phyloP scores from a whole-genome alignment of 1,139 yeast genomes.

The Maudiozyma humilis region DNA sequence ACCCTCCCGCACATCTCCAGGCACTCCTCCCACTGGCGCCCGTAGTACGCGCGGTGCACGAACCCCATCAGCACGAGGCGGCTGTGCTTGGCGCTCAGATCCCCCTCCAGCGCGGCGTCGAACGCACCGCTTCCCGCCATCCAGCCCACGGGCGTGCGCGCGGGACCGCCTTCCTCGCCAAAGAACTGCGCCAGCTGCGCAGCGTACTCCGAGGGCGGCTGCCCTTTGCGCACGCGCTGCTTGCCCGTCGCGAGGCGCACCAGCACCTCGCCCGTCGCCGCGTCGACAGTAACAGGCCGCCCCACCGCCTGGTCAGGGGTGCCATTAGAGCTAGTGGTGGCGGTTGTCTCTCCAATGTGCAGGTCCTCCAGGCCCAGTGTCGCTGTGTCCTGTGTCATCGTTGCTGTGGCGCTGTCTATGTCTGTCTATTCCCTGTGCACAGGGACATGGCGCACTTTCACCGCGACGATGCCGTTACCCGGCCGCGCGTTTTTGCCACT shows the following conservation, averaged over 20 bases:
- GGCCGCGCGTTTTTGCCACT: neutral
- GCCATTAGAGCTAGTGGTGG: constrained; percentile 1
- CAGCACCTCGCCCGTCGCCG: constrained; percentile 30
- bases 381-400: neutral
- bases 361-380: neutral
- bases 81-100: constrained; percentile 25
- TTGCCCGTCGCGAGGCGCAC: constrained; percentile 37
- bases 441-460: neutral
- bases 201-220: constrained; percentile 46
- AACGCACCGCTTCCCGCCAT: constrained; percentile 26
- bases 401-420: neutral
- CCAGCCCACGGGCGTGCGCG: constrained; percentile 42
- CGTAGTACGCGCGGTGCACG: constrained; percentile 41
- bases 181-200: constrained; percentile 40
- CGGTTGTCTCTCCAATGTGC: neutral
- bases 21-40: constrained; percentile 40
- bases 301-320: constrained; percentile 13
- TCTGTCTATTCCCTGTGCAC: too few species aligned
- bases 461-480: neutral
- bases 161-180: constrained; percentile 40
- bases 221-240: constrained; percentile 44
- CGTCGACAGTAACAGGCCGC: constrained; percentile 19
- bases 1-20: constrained; percentile 29
- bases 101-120: constrained; percentile 8
- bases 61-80: constrained; percentile 27